Conservation (phyloP, 371 early-diverging fungal genomes). For the Catenaria anguillulae region DNA sequence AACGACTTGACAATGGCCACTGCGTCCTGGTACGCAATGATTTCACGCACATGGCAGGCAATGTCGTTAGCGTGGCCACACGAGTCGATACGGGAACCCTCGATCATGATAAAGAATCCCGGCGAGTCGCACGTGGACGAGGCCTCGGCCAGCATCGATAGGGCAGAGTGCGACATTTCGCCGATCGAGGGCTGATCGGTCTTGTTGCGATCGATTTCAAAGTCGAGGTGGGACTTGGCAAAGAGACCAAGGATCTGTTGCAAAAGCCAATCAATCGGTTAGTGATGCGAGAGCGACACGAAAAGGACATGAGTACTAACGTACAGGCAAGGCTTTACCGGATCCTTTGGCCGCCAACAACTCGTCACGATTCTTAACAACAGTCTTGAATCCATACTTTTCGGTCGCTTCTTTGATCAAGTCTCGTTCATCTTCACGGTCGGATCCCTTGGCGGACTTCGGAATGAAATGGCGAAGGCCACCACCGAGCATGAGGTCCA, state of each 20-base stretch:
- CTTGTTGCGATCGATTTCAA: constrained; percentile 65
- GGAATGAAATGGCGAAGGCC: constrained; percentile 71
- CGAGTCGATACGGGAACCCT: constrained; percentile 73
- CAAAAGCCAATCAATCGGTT: too few species aligned
- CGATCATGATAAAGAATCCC: constrained; percentile 94
- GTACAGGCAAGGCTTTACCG: constrained; percentile 44
- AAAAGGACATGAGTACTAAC: too few species aligned
- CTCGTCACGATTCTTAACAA: constrained; percentile 26
- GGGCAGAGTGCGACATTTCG: constrained; percentile 69
- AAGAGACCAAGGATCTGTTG: constrained; percentile 60
- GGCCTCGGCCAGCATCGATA: constrained; percentile 39
- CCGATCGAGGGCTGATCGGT: constrained; percentile 56
- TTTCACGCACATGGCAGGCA: constrained; percentile 75
- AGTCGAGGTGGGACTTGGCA: constrained; percentile 62
- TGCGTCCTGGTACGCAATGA: constrained; percentile 70
- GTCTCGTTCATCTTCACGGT: constrained; percentile 54
- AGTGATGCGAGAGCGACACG: too few species aligned
- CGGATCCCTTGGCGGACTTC: constrained; percentile 31
- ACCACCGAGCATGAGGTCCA: constrained; percentile 85
- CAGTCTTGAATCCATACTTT: constrained; percentile 39
- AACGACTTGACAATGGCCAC: constrained; percentile 52
- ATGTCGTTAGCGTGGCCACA: constrained; percentile 50
- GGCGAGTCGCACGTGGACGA: constrained; percentile 21
- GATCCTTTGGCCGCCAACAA: constrained; percentile 43
- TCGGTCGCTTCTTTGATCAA: constrained; percentile 35